Evolutionary conservation across 331 rosid species (phyloP), one percentile per base, ranked within the genome.

Genomic region (Quercus tomentella): DNA sequence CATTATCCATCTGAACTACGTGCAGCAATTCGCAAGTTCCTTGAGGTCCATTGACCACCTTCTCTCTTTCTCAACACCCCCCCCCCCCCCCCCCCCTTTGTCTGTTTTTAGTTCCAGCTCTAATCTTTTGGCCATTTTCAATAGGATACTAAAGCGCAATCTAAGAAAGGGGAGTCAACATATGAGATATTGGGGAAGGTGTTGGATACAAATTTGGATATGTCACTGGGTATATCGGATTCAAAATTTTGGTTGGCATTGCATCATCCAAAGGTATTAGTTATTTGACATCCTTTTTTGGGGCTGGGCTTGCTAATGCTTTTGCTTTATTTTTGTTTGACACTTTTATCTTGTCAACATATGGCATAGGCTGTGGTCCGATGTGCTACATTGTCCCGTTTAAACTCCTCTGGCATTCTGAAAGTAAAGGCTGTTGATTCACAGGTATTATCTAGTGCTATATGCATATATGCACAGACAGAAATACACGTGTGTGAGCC

Each of bases 231-330:
- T 75, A 76, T 83, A 78, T 84, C 92, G 3, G 89, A 91, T 78
- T 91, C 94, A 73, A 90, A 87, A 78, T 63, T 94, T 81, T 92
- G 92, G 97, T 90, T 94, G 62, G 90, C 87, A 83, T 84, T 95
- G 86, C 89, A 90, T 79, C 97, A 95, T 85, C 97, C 99, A 0
- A 89, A 90, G 97, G 99, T 95, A 83, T 81, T 10, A 8, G 31
- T 43, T 60, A 23, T 28, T 51, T 77, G 35, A 10, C 76, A 68
- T 71, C 33, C 56, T 60, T 22, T 68, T 67, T 30, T 62, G 60
- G 70, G 71, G 73, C 49, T 37, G 81, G 72, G 63, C 72, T 80
- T 70, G 52, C 4, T 28, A 55, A 49, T 56, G 21, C 78, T 62
- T 72, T 23, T 83, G 26, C 58, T 74, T 28, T 28, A 18, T 61